Conservation (phyloP, 2,329 filamentous ascomycete species). For the Paracoccidioides brasiliensis region DNA sequence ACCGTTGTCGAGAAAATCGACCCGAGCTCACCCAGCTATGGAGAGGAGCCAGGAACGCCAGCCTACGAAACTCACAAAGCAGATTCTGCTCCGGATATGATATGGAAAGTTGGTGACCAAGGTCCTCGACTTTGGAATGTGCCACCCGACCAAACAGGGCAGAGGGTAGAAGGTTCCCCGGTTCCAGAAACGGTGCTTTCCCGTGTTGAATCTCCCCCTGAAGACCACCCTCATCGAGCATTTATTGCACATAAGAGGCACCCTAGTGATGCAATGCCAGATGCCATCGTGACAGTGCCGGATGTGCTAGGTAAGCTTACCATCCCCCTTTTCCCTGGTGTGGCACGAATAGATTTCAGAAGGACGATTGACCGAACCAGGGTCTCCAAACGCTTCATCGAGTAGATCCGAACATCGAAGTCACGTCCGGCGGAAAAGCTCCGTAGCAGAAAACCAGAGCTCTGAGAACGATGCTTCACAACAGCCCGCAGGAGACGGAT, state of each 20-base stretch:
- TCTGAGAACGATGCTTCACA: constrained; percentile 42
- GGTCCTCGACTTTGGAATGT: constrained; percentile 6
- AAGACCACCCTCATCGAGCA: constrained; percentile 15
- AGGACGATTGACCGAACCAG: constrained; percentile 50
- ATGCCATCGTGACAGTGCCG: constrained; percentile 29
- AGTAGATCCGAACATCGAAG: constrained; percentile 36
- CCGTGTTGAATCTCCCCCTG: constrained; percentile 29
- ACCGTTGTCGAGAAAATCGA: constrained; percentile 52
- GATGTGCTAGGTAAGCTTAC: constrained; percentile 44
- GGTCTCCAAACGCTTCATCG: constrained; percentile 40
- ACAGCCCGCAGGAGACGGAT: constrained; percentile 38
- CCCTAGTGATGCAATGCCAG: constrained; percentile 32
- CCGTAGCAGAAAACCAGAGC: constrained; percentile 20
- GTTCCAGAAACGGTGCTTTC: constrained; percentile 35
- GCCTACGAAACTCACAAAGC: constrained; percentile 44
- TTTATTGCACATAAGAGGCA: constrained; percentile 26
- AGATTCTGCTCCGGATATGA: constrained; percentile 47
- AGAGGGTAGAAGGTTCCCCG: constrained; percentile 4
- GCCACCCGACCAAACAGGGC: not conserved
- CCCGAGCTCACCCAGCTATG: constrained; percentile 42
- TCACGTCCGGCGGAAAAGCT: constrained; percentile 26
- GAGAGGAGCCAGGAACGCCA: constrained; percentile 48
- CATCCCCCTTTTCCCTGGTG: constrained; percentile 21
- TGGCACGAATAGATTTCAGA: constrained; percentile 26
- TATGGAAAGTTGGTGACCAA: constrained; percentile 32